phyloP scores from a whole-genome alignment of 2,329 filamentous ascomycete species.

The Colletotrichum endophyticum region DNA sequence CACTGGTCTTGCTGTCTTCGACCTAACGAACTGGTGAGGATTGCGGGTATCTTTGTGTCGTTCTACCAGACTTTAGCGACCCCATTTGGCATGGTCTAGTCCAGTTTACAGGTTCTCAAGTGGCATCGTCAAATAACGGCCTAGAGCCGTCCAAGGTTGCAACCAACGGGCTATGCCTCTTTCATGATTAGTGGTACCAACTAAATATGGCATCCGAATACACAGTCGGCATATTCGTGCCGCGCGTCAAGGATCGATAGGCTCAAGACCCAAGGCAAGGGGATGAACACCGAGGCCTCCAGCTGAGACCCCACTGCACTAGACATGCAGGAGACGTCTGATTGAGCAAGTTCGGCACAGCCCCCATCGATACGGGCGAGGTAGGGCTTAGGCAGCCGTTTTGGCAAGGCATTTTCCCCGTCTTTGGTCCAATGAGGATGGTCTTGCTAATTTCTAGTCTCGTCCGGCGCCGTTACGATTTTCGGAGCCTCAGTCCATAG shows the following conservation, averaged over 20 bases:
- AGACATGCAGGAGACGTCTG: not conserved
- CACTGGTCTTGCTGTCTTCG: not conserved
- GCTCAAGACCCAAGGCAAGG: not conserved
- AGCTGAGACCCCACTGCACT: not conserved
- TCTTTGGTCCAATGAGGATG: not conserved
- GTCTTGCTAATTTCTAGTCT: not conserved
- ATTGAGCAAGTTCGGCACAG: not conserved
- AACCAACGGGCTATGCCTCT: not conserved
- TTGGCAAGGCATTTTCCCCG: not conserved
- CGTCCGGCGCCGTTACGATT: not conserved
- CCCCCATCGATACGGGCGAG: not conserved
- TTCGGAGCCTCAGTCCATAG: not conserved
- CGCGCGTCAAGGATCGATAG: not conserved
- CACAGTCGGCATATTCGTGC: not conserved
- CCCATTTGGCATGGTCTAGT: not conserved
- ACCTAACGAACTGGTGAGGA: not conserved
- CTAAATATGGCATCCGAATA: not conserved
- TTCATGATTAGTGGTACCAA: not conserved
- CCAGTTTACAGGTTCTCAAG: not conserved
- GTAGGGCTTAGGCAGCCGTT: not conserved
- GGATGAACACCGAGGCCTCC: not conserved
- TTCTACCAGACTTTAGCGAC: not conserved
- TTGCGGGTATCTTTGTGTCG: not conserved
- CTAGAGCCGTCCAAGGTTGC: not conserved
- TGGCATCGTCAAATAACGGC: not conserved